phyloP scores from a whole-genome alignment of 768 basidiomycete species.

The Epithele typhae region DNA sequence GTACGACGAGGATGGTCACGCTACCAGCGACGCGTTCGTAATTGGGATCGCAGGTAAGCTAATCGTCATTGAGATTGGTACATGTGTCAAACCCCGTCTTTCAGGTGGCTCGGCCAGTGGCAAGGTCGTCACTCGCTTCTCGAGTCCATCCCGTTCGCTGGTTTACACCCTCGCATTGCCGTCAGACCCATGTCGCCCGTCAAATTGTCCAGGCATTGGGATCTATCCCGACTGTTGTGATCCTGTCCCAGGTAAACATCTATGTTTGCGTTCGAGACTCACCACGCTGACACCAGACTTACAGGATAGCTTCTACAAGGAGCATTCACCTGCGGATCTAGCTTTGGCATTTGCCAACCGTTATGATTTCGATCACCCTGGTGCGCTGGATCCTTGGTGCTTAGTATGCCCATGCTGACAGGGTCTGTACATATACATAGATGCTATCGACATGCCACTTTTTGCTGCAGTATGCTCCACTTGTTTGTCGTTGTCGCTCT shows the following conservation, averaged over 20 bases:
- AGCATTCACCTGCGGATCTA: constrained; percentile 73
- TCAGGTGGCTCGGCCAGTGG: constrained; percentile 84
- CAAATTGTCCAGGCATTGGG: constrained; percentile 78
- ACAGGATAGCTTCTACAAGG: constrained; percentile 93
- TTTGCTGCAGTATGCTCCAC: constrained; percentile 58
- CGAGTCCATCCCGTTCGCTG: neutral
- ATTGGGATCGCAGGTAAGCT: constrained; percentile 76
- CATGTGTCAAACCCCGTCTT: neutral
- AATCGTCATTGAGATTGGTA: neutral
- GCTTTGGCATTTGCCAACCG: constrained; percentile 76
- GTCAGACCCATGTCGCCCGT: constrained; percentile 79
- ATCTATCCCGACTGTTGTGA: constrained; percentile 84
- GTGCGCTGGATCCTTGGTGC: too few relatives aligned
- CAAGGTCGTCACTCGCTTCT: constrained; percentile 46
- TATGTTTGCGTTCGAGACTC: too few relatives aligned
- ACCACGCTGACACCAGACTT: neutral
- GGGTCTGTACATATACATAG: too few relatives aligned
- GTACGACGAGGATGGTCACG: constrained; percentile 74
- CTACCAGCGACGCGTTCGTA: constrained; percentile 73
- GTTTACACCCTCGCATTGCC: constrained; percentile 1
- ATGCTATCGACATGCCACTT: constrained; percentile 86
- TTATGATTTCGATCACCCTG: constrained; percentile 86
- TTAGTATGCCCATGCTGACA: too few relatives aligned
- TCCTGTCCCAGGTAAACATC: constrained; percentile 82
- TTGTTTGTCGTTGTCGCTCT: too few relatives aligned